Percentiles rank a stretch among this genome's conserved stretches.
These are phyloP conservation scores for Euphorbia tirucalli DNA, from an alignment of 345 rosid species.

Conservation along the genomic window DNA sequence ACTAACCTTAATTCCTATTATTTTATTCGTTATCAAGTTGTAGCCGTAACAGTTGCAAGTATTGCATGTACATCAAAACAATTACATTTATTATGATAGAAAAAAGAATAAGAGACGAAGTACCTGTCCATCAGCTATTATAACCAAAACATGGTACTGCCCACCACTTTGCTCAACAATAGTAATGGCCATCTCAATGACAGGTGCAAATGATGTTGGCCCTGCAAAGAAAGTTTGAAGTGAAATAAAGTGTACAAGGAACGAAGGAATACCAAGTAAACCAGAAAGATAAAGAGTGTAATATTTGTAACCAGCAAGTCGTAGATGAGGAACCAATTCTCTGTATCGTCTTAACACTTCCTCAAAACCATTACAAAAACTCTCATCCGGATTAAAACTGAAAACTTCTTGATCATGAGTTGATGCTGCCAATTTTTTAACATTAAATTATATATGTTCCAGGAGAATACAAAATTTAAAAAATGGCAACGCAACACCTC, in stretches of 20 bases:
- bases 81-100: neutral
- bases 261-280: neutral
- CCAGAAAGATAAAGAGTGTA: neutral
- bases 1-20: no score
- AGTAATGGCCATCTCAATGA: conserved; percentile 93
- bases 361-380: conserved; percentile 77
- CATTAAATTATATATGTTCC: neutral
- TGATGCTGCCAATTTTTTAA: conserved; percentile 46
- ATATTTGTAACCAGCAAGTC: conserved; percentile 67
- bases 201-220: conserved; percentile 96
- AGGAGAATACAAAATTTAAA: neutral
- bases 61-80: neutral
- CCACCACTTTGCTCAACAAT: conserved; percentile 88
- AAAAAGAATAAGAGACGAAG: neutral
- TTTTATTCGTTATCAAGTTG: neutral
- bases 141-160: conserved; percentile 88
- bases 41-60: neutral
- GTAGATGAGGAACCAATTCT: conserved; percentile 70
- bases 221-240: conserved; percentile 40
- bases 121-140: conserved; percentile 99
- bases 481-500: neutral
- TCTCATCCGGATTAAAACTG: conserved; percentile 66
- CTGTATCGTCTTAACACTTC: conserved; percentile 75
- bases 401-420: conserved; percentile 97
- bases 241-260: neutral